Conservation (phyloP, 2,329 filamentous ascomycete species). For the Ceratocystis cacaofunesta region DNA sequence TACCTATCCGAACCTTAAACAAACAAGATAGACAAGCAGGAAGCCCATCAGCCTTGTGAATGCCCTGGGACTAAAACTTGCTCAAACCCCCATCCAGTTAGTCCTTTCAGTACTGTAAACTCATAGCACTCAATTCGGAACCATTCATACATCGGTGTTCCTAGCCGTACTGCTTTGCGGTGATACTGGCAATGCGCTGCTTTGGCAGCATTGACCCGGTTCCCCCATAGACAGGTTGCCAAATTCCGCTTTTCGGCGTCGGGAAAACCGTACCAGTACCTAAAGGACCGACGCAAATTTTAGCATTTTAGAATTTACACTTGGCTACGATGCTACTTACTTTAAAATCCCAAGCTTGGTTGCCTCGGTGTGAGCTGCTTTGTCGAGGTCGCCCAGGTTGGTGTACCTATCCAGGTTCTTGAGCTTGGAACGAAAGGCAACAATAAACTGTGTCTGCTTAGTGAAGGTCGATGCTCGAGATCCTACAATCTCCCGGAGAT, state of each 20-base stretch:
- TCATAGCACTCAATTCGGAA: constrained; percentile 58
- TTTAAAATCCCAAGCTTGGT: constrained; percentile 72
- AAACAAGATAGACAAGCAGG: too few species aligned
- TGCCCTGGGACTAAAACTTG: not conserved
- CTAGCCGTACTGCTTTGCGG: constrained; percentile 49
- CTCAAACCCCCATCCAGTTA: constrained; percentile 38
- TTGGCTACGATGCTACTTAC: constrained; percentile 27
- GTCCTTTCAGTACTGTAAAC: constrained; percentile 52
- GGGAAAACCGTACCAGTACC: constrained; percentile 76
- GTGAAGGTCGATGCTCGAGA: constrained; percentile 40
- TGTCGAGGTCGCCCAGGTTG: constrained; percentile 58
- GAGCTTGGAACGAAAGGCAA: constrained; percentile 66
- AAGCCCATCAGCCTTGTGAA: not conserved
- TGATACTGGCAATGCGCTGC: constrained; percentile 47
- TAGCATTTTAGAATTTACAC: not conserved
- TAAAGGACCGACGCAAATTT: constrained; percentile 21
- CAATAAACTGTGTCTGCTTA: constrained; percentile 59
- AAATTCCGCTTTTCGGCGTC: constrained; percentile 59
- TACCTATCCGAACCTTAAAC: constrained; percentile 2
- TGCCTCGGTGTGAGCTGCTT: constrained; percentile 66
- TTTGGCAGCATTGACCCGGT: constrained; percentile 41
- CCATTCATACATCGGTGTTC: constrained; percentile 46
- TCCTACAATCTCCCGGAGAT: constrained; percentile 31
- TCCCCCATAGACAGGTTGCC: constrained; percentile 61
- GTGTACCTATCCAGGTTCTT: constrained; percentile 50